Evolutionary conservation across 2,329 filamentous ascomycete species (phyloP).

Genomic region (Neopestalotiopsis clavispora): DNA sequence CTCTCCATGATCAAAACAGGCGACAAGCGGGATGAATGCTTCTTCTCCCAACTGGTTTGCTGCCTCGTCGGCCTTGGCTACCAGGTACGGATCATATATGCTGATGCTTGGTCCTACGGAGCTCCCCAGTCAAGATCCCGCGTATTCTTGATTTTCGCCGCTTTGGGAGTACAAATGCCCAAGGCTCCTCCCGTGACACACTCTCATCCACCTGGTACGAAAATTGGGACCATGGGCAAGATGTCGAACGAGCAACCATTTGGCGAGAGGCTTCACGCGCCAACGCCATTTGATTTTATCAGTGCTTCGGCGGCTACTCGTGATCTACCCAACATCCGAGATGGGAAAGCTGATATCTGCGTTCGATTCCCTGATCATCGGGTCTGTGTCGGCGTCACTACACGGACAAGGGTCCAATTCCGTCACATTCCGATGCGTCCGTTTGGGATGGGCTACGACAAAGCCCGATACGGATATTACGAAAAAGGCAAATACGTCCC

Average conservation of each 20-base stretch:
- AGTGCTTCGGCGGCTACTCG: conserved; percentile 57
- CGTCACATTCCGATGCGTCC: conserved; percentile 64
- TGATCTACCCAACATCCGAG: conserved; percentile 67
- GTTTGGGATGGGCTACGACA: conserved; percentile 55
- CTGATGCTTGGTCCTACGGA: conserved; percentile 74
- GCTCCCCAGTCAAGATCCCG: conserved; percentile 69
- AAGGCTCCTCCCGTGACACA: conserved; percentile 65
- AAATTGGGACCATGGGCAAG: conserved; percentile 53
- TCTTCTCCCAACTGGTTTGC: conserved; percentile 76
- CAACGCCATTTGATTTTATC: conserved; percentile 65
- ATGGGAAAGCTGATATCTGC: conserved; percentile 66
- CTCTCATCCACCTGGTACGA: conserved; percentile 52
- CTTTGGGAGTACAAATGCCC: conserved; percentile 66
- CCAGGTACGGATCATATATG: conserved; percentile 69
- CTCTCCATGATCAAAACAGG: conserved; percentile 62
- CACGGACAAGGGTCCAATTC: conserved; percentile 50
- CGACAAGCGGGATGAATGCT: conserved; percentile 59
- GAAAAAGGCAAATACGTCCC: conserved; percentile 30
- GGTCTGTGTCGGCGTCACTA: conserved; percentile 45
- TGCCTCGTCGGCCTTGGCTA: conserved; percentile 78
- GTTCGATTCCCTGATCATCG: conserved; percentile 73
- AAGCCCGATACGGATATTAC: conserved; percentile 42
- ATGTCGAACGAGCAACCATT: conserved; percentile 66
- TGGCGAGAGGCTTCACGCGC: conserved; percentile 52
- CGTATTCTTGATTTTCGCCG: conserved; percentile 74